phyloP scores from a whole-genome alignment of 2,329 filamentous ascomycete genomes.

The Podosphaera xanthii region DNA sequence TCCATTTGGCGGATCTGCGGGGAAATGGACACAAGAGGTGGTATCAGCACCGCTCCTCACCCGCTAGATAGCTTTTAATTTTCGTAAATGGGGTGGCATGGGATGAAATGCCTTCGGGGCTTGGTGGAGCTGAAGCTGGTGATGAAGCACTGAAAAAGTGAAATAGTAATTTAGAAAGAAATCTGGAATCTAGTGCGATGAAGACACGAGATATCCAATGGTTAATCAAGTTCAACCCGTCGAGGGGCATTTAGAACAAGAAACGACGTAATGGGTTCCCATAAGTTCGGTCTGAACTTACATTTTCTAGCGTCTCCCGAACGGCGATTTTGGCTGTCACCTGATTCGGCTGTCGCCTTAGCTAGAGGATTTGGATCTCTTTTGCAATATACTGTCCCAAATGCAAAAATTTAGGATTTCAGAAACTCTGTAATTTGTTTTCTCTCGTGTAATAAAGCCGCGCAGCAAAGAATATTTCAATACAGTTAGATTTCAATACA shows the following conservation, averaged over 20 bases:
- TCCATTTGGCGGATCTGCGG: constrained; percentile 20
- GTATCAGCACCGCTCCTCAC: neutral
- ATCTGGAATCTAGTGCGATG: neutral
- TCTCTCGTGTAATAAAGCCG: neutral
- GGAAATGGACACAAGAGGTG: constrained; percentile 33
- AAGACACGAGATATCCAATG: neutral
- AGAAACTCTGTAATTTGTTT: too few relatives aligned
- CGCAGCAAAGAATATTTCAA: neutral
- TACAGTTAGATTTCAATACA: neutral
- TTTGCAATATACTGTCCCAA: too few relatives aligned
- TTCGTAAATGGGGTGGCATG: neutral
- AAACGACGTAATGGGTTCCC: neutral
- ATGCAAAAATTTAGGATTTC: too few relatives aligned
- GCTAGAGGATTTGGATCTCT: neutral
- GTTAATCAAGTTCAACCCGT: neutral
- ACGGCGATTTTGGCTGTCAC: neutral
- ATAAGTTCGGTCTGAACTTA: neutral
- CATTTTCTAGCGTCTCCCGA: neutral
- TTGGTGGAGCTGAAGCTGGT: neutral
- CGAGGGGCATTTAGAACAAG: neutral
- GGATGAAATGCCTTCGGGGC: neutral
- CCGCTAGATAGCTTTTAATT: neutral
- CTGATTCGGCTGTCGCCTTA: neutral
- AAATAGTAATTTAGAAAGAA: neutral
- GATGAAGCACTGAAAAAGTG: neutral